Percentiles rank a stretch among this genome's conserved stretches.
phyloP scores from a whole-genome alignment of 1,284 basidiomycete genomes.

The Pyrrhoderma lamaoense region DNA sequence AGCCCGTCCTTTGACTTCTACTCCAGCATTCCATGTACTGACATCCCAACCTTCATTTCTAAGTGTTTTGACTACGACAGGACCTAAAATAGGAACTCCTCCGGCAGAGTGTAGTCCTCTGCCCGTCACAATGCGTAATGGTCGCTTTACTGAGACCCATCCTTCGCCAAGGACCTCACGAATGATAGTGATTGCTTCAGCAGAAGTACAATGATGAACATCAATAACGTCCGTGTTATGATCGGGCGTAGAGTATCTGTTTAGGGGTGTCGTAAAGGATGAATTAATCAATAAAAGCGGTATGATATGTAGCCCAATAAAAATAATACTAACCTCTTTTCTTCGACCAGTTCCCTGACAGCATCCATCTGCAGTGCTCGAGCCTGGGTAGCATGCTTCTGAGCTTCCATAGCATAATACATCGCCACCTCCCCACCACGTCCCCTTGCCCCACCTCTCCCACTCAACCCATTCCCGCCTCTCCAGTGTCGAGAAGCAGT shows the following conservation, averaged over 20 bases:
- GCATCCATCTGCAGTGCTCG: slow-evolving; percentile 44
- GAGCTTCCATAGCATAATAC: slow-evolving; percentile 56
- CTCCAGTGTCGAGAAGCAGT: slow-evolving; percentile 66
- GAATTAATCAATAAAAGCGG: neutral
- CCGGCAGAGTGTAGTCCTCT: slow-evolving; percentile 61
- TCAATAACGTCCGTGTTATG: slow-evolving; percentile 49
- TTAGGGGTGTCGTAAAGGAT: too few species aligned
- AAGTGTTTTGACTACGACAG: slow-evolving; percentile 54
- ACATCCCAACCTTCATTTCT: slow-evolving; percentile 57
- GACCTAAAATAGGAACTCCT: slow-evolving; percentile 59
- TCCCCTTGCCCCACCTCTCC: slow-evolving; percentile 49
- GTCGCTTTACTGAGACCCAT: slow-evolving; percentile 39
- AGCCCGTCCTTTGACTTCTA: slow-evolving; percentile 41
- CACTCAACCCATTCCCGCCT: slow-evolving; percentile 42
- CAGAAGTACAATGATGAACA: slow-evolving; percentile 59
- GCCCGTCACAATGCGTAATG: slow-evolving; percentile 66
- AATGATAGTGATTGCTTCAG: slow-evolving; percentile 57
- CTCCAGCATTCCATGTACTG: slow-evolving; percentile 53
- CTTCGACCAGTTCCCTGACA: slow-evolving; percentile 50
- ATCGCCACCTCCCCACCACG: slow-evolving; percentile 61
- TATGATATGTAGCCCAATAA: neutral
- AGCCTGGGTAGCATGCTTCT: slow-evolving; percentile 33
- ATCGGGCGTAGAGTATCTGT: neutral
- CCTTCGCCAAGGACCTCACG: slow-evolving; percentile 46
- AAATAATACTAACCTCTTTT: slow-evolving; percentile 41